Evolutionary conservation across 306 rosid species (phyloP), one percentile per base, ranked within the genome.

Genomic region (Prunus salicina): DNA sequence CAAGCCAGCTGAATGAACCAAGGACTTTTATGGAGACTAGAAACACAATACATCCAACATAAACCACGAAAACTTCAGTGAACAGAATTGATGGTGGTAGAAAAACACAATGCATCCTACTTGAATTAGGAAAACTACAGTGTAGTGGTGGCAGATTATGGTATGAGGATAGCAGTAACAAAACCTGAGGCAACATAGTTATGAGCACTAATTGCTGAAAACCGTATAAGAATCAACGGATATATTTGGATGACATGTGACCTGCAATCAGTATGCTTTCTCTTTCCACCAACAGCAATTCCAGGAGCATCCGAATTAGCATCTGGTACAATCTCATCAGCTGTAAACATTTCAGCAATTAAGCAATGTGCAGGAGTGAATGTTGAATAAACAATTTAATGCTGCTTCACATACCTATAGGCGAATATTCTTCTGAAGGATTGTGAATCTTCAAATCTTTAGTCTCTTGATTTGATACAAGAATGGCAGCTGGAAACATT

Each of bases 241-340:
- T 56, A 76, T 74, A 74, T 66, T 55, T 77, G 80, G 86, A 71
- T 73, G 70, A 80, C 78, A 74, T 46, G 75, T 72, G 69, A 95
- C 99, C 99, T 82, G 89, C 69, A 63, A 83, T 84, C 85, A 53
- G 67, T 73, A 72, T 38, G 87, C 81, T 88, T 90, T 84, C 97
- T 92, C 91, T 95, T 95, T 80, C 72, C 78, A 73, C 88, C 91
- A 73, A 88, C 88, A 76, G 51, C 52, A 30, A 64, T 79, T 72
- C 74, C 79, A 22, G 79, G 69, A 61, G 79, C 86, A 79, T 84
- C 88, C 71, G 79, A 75, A 63, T 34, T 55, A 78, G 84, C 84
- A 82, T 79, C 84, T 13, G 46, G 79, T 82, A 80, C 83, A 38
- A 72, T 74, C 75, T 85, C 78, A 55, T 85, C 88, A 69, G 86